Percentiles rank a stretch among this genome's conserved stretches.
Evolutionary conservation across 2,329 filamentous ascomycete genomes (phyloP).

Genomic region (Phaeosphaeria sp.): DNA sequence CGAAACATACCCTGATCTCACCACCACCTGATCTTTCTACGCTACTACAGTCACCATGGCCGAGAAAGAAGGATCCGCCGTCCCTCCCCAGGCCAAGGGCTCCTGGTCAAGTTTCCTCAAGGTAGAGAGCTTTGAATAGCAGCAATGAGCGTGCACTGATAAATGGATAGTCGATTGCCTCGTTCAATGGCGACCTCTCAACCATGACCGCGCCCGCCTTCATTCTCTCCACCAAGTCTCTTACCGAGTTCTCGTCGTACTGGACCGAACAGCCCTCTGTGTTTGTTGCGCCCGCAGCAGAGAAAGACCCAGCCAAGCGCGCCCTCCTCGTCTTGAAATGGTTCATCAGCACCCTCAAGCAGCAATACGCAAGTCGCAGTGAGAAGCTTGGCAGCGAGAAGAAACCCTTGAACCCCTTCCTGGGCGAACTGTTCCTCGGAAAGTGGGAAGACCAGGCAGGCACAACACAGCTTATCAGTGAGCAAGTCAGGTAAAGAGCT

Average conservation of each 20-base stretch:
- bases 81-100: conserved; percentile 54
- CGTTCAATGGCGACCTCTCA: conserved; percentile 63
- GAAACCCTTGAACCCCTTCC: conserved; percentile 95
- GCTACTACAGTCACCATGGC: conserved; percentile 20
- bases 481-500: conserved; percentile 78
- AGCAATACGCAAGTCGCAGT: conserved; percentile 77
- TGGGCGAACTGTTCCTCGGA: conserved; percentile 92
- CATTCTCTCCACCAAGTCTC: conserved; percentile 61
- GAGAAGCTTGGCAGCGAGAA: conserved; percentile 90
- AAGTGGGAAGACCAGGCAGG: conserved; percentile 85
- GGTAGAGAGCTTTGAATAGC: conserved; percentile 34
- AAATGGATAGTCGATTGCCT: conserved; percentile 55
- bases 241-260: conserved; percentile 64
- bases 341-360: conserved; percentile 92
- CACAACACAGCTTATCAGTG: conserved; percentile 84
- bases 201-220: conserved; percentile 64
- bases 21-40: neutral
- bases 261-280: conserved; percentile 66
- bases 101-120: conserved; percentile 59
- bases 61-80: conserved; percentile 53
- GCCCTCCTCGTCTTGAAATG: conserved; percentile 90
- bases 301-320: conserved; percentile 80
- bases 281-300: conserved; percentile 81
- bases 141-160: conserved; percentile 13
- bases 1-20: neutral